These are phyloP conservation scores for Raffaelea ambrosiae DNA, from an alignment of 2,329 filamentous ascomycete genomes.

Conservation along the genomic window DNA sequence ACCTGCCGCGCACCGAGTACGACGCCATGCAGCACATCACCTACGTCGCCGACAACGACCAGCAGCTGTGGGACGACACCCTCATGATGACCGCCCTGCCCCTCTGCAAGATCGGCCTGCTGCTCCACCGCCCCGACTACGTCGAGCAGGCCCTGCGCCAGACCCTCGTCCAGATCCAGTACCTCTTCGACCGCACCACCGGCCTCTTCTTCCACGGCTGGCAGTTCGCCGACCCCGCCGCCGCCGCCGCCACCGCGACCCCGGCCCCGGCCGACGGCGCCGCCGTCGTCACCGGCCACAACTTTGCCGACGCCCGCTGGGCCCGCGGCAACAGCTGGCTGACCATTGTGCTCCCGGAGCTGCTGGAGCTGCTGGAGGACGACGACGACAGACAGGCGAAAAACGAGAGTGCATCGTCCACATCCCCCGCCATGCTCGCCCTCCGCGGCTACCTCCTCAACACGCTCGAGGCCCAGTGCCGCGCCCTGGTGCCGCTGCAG, in stretches of 20 bases:
- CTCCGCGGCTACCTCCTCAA: constrained; percentile 38
- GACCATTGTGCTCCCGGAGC: constrained; percentile 76
- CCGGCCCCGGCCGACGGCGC: too few species aligned
- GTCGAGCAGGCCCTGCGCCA: constrained; percentile 70
- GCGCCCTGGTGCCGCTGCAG: constrained; percentile 55
- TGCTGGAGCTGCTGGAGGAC: constrained; percentile 61
- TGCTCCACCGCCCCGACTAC: constrained; percentile 63
- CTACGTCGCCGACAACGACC: constrained; percentile 59
- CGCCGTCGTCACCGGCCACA: constrained; percentile 34
- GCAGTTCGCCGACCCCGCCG: constrained; percentile 48
- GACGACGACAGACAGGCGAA: not conserved
- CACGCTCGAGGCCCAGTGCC: constrained; percentile 61
- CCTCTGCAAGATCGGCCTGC: constrained; percentile 67
- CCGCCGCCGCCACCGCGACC: not conserved
- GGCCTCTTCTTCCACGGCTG: constrained; percentile 78
- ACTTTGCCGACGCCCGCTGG: constrained; percentile 51
- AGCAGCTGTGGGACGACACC: constrained; percentile 79
- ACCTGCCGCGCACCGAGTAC: constrained; percentile 61
- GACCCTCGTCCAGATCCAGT: constrained; percentile 70
- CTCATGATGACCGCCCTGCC: constrained; percentile 84
- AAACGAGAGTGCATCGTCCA: too few species aligned
- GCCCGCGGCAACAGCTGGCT: constrained; percentile 63
- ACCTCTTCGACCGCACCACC: constrained; percentile 62
- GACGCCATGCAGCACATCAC: constrained; percentile 71
- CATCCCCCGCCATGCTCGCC: not conserved